These are phyloP conservation scores for Aspergillus calidoustus DNA, from an alignment of 2,329 filamentous ascomycete genomes.

Conservation along the genomic window DNA sequence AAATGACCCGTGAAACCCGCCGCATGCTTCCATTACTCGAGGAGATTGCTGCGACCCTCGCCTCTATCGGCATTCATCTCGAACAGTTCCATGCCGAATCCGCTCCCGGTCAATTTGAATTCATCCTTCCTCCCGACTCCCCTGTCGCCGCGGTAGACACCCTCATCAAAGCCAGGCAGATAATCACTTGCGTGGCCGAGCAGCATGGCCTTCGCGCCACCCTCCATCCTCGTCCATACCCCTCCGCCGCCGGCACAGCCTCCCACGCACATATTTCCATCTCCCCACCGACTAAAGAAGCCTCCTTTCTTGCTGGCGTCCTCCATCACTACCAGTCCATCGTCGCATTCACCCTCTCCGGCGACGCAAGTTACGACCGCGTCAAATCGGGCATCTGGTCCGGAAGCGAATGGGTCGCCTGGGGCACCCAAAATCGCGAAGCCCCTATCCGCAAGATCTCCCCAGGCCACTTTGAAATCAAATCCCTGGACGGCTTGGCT, in stretches of 20 bases:
- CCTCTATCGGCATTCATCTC: constrained; percentile 65
- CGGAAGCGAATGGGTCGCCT: constrained; percentile 76
- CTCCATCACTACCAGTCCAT: constrained; percentile 68
- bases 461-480: constrained; percentile 75
- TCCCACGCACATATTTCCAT: constrained; percentile 69
- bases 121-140: constrained; percentile 67
- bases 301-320: constrained; percentile 72
- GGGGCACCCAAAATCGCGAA: constrained; percentile 83
- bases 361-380: constrained; percentile 70
- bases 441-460: constrained; percentile 71
- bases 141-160: constrained; percentile 73
- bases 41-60: constrained; percentile 67
- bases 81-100: constrained; percentile 78
- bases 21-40: constrained; percentile 63
- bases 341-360: constrained; percentile 70
- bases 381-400: constrained; percentile 73
- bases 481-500: constrained; percentile 76
- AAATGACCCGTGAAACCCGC: constrained; percentile 65
- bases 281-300: constrained; percentile 56
- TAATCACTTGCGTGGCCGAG: constrained; percentile 68
- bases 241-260: constrained; percentile 63
- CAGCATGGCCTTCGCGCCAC: constrained; percentile 69
- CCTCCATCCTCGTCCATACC: constrained; percentile 70
- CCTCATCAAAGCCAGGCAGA: constrained; percentile 71
- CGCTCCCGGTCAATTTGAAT: constrained; percentile 75